These are phyloP conservation scores for Lepidium didymum DNA, from an alignment of 345 rosid genomes.

Conservation along the genomic window DNA sequence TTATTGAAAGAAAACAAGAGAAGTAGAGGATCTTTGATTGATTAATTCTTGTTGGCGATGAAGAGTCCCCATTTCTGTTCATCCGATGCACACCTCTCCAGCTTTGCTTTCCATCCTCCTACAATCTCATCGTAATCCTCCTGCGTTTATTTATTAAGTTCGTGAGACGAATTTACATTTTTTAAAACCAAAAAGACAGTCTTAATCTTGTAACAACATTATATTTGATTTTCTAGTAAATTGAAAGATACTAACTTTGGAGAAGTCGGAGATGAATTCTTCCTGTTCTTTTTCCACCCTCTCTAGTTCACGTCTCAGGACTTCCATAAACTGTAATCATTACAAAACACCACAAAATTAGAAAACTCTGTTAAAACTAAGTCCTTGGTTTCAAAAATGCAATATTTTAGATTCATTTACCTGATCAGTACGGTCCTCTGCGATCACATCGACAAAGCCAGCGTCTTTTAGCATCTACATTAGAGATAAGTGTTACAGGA, in stretches of 20 bases:
- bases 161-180: neutral
- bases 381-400: neutral
- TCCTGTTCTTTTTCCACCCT: conserved; percentile 68
- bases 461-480: conserved; percentile 75
- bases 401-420: conserved; percentile 24
- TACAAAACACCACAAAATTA: neutral
- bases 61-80: conserved; percentile 86
- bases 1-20: neutral
- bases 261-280: conserved; percentile 62
- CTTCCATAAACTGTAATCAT: conserved; percentile 50
- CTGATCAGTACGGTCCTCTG: conserved; percentile 93
- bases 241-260: conserved; percentile 44
- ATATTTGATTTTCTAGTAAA: neutral
- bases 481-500: neutral
- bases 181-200: neutral
- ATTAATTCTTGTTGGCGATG: conserved; percentile 38
- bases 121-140: conserved; percentile 74
- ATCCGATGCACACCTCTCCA: conserved; percentile 51
- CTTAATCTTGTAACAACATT: neutral
- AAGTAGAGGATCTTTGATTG: neutral
- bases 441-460: conserved; percentile 68
- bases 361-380: neutral
- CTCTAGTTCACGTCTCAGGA: conserved; percentile 60
- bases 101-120: conserved; percentile 79
- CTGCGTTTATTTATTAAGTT: conserved; percentile 31